Base-by-base conservation (phyloP, 257 asterid species). In the Mentha longifolia region DNA sequence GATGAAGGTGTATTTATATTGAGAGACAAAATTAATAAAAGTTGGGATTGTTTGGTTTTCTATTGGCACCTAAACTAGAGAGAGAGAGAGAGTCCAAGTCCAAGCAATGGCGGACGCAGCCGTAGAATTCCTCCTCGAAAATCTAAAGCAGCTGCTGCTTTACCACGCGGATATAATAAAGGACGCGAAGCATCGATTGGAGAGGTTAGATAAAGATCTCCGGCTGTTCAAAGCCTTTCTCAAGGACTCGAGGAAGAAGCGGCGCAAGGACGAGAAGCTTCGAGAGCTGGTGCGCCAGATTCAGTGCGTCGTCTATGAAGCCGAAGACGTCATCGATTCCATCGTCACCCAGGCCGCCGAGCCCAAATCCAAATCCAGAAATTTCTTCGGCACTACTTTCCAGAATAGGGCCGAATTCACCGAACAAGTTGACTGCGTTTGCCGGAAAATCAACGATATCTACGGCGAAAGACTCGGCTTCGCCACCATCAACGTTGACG, bases 71-170 rank as follows among this genome's bases (percentile, higher is more conserved):
- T n/a, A n/a, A n/a, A n/a, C n/a, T n/a, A n/a, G n/a, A n/a, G n/a
- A n/a, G n/a, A n/a, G 52, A 31, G 55, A 31, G 42, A 7, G 57
- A 15, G 19, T 0, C 0, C 2, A 25, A 58, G n/a, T n/a, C n/a
- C n/a, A n/a, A n/a, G n/a, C n/a, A n/a, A 68, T 78, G 82, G 76
- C 82, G 73, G 82, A 78, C 30, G 79, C 79, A 49, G 83, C 83
- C 2, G 76, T 78, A 46, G 77, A 70, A 17, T 78, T 78, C 58
- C 74, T 78, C 15, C 70, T 78, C 1, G 79, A 72, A 70, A 84
- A 79, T 41, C 77, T 85, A 58, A 73, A 65, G 78, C 77, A 72
- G 11, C 28, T 81, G 2, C 56, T 79, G 35, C 60, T 42, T 1
- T 30, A 74, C 77, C 79, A 70, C 67, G 67, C 45, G 11, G 33